These are phyloP conservation scores for Mycena sp. DNA, from an alignment of 1,284 basidiomycete genomes.

Conservation along the genomic window DNA sequence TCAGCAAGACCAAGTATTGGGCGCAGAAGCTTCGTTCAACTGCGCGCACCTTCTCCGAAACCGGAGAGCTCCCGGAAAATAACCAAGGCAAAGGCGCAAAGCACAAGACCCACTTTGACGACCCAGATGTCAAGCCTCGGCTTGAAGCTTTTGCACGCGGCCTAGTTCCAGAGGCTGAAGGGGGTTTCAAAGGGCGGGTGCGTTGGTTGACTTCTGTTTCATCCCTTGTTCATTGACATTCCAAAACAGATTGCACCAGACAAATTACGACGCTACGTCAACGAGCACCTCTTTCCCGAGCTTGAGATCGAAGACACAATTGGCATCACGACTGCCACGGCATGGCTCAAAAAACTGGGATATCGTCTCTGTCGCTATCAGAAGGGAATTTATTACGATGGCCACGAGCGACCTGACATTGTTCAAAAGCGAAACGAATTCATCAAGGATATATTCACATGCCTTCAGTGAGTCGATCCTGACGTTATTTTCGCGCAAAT, in stretches of 20 bases:
- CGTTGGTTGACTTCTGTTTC: background rate
- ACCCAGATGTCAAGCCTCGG: constrained; percentile 18
- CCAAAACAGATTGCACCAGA: constrained; percentile 18
- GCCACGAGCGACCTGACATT: too few relatives aligned
- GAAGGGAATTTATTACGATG: too few relatives aligned
- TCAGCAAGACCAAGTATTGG: constrained; percentile 18
- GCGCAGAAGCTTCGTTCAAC: constrained; percentile 18
- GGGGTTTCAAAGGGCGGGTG: constrained; percentile 11
- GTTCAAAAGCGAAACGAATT: too few relatives aligned
- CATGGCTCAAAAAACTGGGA: too few relatives aligned
- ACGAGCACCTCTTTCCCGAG: too few relatives aligned
- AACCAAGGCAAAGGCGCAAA: constrained; percentile 23
- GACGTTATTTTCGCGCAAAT: too few relatives aligned
- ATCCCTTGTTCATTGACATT: background rate
- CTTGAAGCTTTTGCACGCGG: background rate
- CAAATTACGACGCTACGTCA: too few relatives aligned
- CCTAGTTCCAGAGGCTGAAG: constrained; percentile 10
- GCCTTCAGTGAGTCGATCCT: too few relatives aligned
- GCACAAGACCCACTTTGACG: constrained; percentile 12
- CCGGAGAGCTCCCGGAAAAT: constrained; percentile 26
- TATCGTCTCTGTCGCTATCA: too few relatives aligned
- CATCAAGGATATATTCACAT: too few relatives aligned
- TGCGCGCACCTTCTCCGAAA: constrained; percentile 9
- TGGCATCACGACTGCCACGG: too few relatives aligned
- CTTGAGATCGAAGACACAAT: too few relatives aligned